Percentiles rank a stretch among this genome's conserved stretches.
Evolutionary conservation across 2,329 filamentous ascomycete species (phyloP).

Genomic region (Fusarium sp.): DNA sequence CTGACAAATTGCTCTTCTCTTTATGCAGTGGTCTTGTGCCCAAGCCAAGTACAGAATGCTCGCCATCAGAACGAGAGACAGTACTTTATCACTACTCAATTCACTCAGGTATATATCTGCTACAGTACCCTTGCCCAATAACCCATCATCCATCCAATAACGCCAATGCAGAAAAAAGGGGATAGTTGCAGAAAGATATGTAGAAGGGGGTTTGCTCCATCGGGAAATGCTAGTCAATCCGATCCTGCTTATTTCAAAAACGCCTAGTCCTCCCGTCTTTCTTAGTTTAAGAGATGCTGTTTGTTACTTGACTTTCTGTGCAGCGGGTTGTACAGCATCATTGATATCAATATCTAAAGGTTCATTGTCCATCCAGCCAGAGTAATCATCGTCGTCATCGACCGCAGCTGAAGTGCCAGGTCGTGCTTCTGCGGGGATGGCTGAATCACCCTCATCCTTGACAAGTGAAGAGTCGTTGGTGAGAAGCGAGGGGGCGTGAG

Average conservation of each 20-base stretch:
- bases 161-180: slow-evolving; percentile 13
- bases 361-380: slow-evolving; percentile 50
- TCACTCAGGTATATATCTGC: slow-evolving; percentile 20
- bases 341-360: slow-evolving; percentile 40
- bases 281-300: slow-evolving; percentile 4
- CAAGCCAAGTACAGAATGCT: no score
- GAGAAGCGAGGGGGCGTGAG: slow-evolving; percentile 16
- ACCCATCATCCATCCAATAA: slow-evolving; percentile 7
- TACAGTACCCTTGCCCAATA: slow-evolving; percentile 7
- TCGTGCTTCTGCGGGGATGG: slow-evolving; percentile 19
- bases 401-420: slow-evolving; percentile 29
- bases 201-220: slow-evolving; percentile 14
- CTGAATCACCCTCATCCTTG: slow-evolving; percentile 16
- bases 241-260: slow-evolving; percentile 24
- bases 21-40: background rate
- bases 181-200: slow-evolving; percentile 4
- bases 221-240: slow-evolving; percentile 11
- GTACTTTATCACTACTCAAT: slow-evolving; percentile 12
- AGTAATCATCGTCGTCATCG: slow-evolving; percentile 49
- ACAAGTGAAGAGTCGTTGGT: slow-evolving; percentile 21
- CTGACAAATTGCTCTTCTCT: background rate
- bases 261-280: slow-evolving; percentile 14
- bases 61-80: background rate
- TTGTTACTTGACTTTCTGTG: slow-evolving; percentile 40
- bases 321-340: slow-evolving; percentile 23